Percentiles rank a stretch among this genome's conserved stretches.
These are phyloP conservation scores for Limnanthes douglasii DNA, from an alignment of 345 rosid species.

Conservation along the genomic window DNA sequence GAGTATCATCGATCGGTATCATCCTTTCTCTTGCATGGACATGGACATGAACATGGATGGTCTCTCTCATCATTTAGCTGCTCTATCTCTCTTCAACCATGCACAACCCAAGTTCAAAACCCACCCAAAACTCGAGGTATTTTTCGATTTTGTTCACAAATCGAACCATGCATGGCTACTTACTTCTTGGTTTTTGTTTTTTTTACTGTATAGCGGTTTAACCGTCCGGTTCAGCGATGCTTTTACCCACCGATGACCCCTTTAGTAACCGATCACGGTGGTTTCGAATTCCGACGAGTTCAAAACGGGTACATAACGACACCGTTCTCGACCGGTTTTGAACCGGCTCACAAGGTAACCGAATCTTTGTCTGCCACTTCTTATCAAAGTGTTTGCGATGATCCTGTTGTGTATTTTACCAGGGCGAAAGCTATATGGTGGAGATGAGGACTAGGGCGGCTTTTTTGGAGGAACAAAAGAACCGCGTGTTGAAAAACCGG, in stretches of 20 bases:
- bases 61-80: constrained; percentile 14
- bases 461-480: constrained; percentile 12
- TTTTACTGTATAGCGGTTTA: neutral
- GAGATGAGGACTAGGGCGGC: constrained; percentile 14
- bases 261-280: neutral
- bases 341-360: constrained; percentile 9
- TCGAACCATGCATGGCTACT: constrained; percentile 9
- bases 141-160: too few relatives aligned
- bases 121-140: too few relatives aligned
- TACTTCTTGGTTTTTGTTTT: neutral
- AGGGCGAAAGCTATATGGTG: too few relatives aligned
- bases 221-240: constrained; percentile 3
- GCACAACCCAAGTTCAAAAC: constrained; percentile 1
- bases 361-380: neutral
- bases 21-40: constrained; percentile 11
- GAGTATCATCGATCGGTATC: constrained; percentile 6
- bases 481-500: constrained; percentile 8
- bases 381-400: too few relatives aligned
- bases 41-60: too few relatives aligned
- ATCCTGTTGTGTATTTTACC: too few relatives aligned
- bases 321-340: neutral
- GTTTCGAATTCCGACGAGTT: constrained; percentile 7
- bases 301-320: neutral
- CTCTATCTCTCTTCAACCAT: constrained; percentile 13
- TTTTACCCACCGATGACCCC: neutral